A percentile compares a stretch with the other conserved stretches of the same genome.
These are phyloP conservation scores for Alternaria sp. DNA, from an alignment of 2,329 filamentous ascomycete species.

Conservation along the genomic window DNA sequence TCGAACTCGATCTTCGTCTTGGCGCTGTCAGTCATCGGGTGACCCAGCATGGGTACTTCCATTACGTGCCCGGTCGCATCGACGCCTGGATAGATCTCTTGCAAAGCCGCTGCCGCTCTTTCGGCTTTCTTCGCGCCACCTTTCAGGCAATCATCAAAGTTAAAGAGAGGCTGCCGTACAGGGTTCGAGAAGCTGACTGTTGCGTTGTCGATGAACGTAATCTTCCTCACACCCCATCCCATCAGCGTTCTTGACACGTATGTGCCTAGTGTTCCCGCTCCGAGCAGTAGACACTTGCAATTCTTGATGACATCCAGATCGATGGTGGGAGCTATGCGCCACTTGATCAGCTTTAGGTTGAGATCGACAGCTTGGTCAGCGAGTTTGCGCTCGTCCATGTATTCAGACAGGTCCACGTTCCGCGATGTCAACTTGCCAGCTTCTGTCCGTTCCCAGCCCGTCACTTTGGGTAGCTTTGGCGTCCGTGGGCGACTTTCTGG, in stretches of 20 bases:
- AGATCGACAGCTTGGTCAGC: conserved; percentile 95
- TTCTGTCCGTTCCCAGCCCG: conserved; percentile 91
- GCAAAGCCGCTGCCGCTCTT: conserved; percentile 80
- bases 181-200: conserved; percentile 96
- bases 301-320: conserved; percentile 89
- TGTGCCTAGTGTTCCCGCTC: conserved; percentile 90
- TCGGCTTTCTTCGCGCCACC: conserved; percentile 86
- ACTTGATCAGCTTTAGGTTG: conserved; percentile 98
- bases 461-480: conserved; percentile 81
- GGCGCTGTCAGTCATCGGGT: conserved; percentile 79
- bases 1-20: conserved; percentile 79
- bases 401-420: conserved; percentile 84
- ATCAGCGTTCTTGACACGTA: conserved; percentile 93
- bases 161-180: conserved; percentile 91
- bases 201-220: conserved; percentile 95
- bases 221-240: conserved; percentile 94
- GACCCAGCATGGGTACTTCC: conserved; percentile 94
- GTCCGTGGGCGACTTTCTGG: conserved; percentile 33
- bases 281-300: conserved; percentile 88
- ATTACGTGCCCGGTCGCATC: conserved; percentile 81
- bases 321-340: conserved; percentile 89
- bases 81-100: conserved; percentile 89
- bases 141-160: conserved; percentile 85
- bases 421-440: conserved; percentile 80
- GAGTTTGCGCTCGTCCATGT: conserved; percentile 88